A percentile compares a stretch with the other conserved stretches of the same genome.
Conservation (phyloP, 176 grass and related monocot genomes). For the Avena sativa region DNA sequence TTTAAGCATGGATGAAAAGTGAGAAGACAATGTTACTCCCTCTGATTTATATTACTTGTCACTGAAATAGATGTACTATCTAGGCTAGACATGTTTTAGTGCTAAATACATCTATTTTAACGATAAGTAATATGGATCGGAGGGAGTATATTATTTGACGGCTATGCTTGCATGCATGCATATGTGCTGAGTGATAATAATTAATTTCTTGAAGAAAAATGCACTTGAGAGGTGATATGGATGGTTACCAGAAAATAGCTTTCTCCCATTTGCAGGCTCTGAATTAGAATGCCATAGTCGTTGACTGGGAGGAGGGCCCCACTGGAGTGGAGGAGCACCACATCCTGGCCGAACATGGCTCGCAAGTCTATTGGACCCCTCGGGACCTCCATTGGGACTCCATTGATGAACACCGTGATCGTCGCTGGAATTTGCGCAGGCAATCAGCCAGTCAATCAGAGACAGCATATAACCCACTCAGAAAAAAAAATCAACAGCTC, state of each 20-base stretch:
- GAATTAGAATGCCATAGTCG: slow-evolving; percentile 78
- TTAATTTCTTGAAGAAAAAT: slow-evolving; percentile 19
- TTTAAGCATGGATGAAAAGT: no score
- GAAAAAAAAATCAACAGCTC: neutral
- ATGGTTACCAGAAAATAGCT: slow-evolving; percentile 91
- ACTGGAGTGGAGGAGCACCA: slow-evolving; percentile 76
- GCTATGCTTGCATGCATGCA: neutral
- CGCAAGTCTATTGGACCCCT: slow-evolving; percentile 82
- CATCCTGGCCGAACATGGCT: slow-evolving; percentile 86
- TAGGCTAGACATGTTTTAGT: no score
- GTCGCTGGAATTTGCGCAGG: slow-evolving; percentile 66
- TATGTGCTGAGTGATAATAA: neutral
- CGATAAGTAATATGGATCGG: no score
- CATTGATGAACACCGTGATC: slow-evolving; percentile 98
- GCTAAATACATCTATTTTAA: no score
- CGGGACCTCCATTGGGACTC: slow-evolving; percentile 77
- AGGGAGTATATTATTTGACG: neutral
- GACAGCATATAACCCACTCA: slow-evolving; percentile 22
- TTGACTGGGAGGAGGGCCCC: slow-evolving; percentile 85
- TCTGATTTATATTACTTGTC: no score
- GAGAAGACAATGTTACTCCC: no score
- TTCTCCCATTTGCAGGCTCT: slow-evolving; percentile 93
- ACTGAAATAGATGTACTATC: no score
- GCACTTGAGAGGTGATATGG: slow-evolving; percentile 4
- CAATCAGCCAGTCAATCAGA: slow-evolving; percentile 46